A percentile compares a stretch with the other conserved stretches of the same genome.
These are phyloP conservation scores for Neurospora sp. DNA, from an alignment of 495 filamentous ascomycete genomes.

Conservation along the genomic window DNA sequence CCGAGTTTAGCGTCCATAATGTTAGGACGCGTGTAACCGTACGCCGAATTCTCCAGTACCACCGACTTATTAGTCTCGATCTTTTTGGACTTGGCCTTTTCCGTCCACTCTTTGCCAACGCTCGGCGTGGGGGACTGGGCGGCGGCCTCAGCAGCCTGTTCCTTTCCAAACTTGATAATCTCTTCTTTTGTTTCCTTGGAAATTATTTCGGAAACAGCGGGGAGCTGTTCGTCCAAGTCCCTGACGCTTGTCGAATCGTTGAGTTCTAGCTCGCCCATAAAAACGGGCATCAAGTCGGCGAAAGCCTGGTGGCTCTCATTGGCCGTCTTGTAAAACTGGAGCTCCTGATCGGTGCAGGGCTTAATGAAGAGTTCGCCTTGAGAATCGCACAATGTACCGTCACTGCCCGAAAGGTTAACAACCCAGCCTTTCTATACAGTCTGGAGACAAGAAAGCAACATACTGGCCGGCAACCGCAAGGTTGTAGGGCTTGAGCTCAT, in stretches of 20 bases:
- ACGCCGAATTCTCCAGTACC: slow-evolving; percentile 77
- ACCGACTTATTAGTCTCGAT: slow-evolving; percentile 68
- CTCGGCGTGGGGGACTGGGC: slow-evolving; percentile 20
- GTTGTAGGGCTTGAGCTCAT: slow-evolving; percentile 59
- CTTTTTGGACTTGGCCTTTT: slow-evolving; percentile 32
- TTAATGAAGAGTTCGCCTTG: slow-evolving; percentile 88
- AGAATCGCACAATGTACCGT: slow-evolving; percentile 78
- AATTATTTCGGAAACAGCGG: slow-evolving; percentile 30
- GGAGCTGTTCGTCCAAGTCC: slow-evolving; percentile 43
- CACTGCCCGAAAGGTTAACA: slow-evolving; percentile 41
- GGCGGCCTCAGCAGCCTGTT: slow-evolving; percentile 17
- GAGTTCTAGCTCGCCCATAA: slow-evolving; percentile 64
- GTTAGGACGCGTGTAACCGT: slow-evolving; percentile 75
- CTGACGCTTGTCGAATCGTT: slow-evolving; percentile 33
- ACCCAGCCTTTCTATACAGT: not conserved
- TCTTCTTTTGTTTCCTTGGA: slow-evolving; percentile 31
- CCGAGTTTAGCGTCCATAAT: slow-evolving; percentile 95
- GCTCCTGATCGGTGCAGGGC: slow-evolving; percentile 78
- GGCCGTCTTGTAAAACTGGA: slow-evolving; percentile 84
- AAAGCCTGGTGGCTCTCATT: slow-evolving; percentile 53
- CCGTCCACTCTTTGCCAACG: not conserved
- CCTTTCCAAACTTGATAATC: slow-evolving; percentile 21
- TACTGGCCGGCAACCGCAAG: slow-evolving; percentile 92
- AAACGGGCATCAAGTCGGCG: slow-evolving; percentile 71
- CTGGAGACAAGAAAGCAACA: slow-evolving; percentile 31